phyloP scores from a whole-genome alignment of 768 basidiomycete species.

The Hygrophoropsis aurantiaca region DNA sequence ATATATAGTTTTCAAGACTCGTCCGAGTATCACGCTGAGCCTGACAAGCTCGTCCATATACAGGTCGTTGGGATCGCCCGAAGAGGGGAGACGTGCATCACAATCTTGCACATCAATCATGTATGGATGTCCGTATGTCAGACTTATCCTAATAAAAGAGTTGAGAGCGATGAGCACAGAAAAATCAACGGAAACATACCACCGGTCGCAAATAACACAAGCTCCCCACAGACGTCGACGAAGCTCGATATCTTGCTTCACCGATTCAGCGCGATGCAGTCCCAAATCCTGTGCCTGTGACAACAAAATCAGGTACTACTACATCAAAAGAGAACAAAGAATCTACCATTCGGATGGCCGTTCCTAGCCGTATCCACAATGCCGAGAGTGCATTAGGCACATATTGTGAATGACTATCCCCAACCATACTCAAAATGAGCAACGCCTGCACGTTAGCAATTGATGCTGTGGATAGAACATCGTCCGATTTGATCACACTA shows the following conservation, averaged over 20 bases:
- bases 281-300: conserved; percentile 93
- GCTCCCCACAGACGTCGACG: conserved; percentile 90
- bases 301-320: conserved; percentile 10
- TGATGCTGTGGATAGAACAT: conserved; percentile 84
- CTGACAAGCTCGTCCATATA: conserved; percentile 93
- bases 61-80: conserved; percentile 73
- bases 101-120: conserved; percentile 98
- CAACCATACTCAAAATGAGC: conserved; percentile 82
- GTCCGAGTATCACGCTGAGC: conserved; percentile 86
- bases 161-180: background rate
- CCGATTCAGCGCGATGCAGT: conserved; percentile 87
- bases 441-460: conserved; percentile 87
- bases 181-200: conserved; percentile 46
- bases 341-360: conserved; percentile 88
- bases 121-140: conserved; percentile 89
- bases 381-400: conserved; percentile 85
- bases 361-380: conserved; percentile 82
- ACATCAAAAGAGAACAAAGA: conserved; percentile 3
- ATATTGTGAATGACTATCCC: conserved; percentile 88
- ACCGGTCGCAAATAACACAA: conserved; percentile 93
- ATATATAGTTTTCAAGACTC: conserved; percentile 92
- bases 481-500: conserved; percentile 81
- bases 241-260: conserved; percentile 81
- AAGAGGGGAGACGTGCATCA: conserved; percentile 89
- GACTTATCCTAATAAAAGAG: conserved; percentile 60